These are phyloP conservation scores for Colletotrichum horii DNA, from an alignment of 2,329 filamentous ascomycete genomes.

Conservation along the genomic window DNA sequence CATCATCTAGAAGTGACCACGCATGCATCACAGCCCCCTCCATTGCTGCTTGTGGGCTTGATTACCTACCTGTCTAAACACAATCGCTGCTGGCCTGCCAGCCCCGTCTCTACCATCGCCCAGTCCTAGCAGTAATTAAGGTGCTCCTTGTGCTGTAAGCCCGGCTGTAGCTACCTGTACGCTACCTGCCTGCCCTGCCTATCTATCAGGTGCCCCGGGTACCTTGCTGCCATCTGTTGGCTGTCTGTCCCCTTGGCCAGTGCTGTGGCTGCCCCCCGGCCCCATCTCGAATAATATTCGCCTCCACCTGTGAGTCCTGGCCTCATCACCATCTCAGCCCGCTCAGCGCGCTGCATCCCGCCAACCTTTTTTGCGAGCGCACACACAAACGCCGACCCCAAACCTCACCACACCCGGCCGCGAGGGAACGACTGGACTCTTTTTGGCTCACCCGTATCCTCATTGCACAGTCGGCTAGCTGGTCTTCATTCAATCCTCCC, in stretches of 20 bases:
- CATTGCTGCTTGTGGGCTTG: neutral
- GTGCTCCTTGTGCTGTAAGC: neutral
- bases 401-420: neutral
- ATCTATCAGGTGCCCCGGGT: neutral
- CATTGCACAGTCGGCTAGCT: neutral
- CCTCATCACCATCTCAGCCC: constrained; percentile 17
- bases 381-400: constrained; percentile 13
- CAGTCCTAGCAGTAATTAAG: neutral
- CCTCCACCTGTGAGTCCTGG: constrained; percentile 21
- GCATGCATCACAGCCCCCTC: neutral
- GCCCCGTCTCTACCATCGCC: neutral
- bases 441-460: neutral
- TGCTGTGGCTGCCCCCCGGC: constrained; percentile 7
- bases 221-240: neutral
- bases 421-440: neutral
- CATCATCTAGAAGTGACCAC: neutral
- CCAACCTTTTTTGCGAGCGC: constrained; percentile 19
- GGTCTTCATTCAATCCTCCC: neutral
- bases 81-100: neutral
- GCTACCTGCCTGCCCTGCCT: neutral
- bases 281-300: constrained; percentile 21
- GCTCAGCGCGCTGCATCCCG: constrained; percentile 18
- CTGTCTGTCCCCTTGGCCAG: constrained; percentile 5
- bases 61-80: neutral
- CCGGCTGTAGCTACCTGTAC: neutral